These are phyloP conservation scores for Moelleriella libera DNA, from an alignment of 2,329 filamentous ascomycete species.

Conservation along the genomic window DNA sequence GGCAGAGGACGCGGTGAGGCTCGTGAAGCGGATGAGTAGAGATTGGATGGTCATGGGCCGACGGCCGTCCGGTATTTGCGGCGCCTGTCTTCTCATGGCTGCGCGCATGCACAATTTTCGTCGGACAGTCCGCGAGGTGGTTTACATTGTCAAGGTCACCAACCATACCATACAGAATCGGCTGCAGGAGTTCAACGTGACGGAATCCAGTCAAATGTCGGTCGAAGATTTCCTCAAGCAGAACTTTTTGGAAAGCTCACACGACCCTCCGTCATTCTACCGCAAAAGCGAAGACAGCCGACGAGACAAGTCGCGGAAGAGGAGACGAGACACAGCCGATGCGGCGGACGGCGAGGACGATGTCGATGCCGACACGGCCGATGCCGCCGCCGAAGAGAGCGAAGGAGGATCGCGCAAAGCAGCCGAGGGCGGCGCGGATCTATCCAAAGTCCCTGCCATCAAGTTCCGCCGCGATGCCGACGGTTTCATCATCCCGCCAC, in stretches of 20 bases:
- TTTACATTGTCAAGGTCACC: slow-evolving; percentile 96
- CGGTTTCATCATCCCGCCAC: slow-evolving; percentile 50
- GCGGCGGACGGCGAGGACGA: slow-evolving; percentile 8
- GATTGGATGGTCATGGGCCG: slow-evolving; percentile 97
- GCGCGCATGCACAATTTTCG: slow-evolving; percentile 98
- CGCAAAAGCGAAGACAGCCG: slow-evolving; percentile 47
- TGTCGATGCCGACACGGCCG: slow-evolving; percentile 4
- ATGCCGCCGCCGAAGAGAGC: neutral
- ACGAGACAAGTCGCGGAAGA: slow-evolving; percentile 32
- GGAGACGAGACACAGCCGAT: slow-evolving; percentile 21
- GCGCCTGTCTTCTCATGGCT: slow-evolving; percentile 85
- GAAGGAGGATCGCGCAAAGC: slow-evolving; percentile 5
- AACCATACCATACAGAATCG: slow-evolving; percentile 87
- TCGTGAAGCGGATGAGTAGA: slow-evolving; percentile 83
- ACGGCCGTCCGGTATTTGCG: slow-evolving; percentile 84
- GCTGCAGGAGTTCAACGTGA: slow-evolving; percentile 80
- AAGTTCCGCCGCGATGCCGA: slow-evolving; percentile 44
- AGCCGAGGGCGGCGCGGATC: slow-evolving; percentile 18
- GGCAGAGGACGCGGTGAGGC: slow-evolving; percentile 72
- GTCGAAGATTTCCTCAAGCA: slow-evolving; percentile 72
- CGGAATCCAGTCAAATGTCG: slow-evolving; percentile 70
- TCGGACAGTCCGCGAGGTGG: slow-evolving; percentile 80
- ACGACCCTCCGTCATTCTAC: slow-evolving; percentile 77
- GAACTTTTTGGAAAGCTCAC: slow-evolving; percentile 56
- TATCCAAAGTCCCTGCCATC: slow-evolving; percentile 17